phyloP scores from a whole-genome alignment of 208 protist species.

The Leishmania guyanensis region DNA sequence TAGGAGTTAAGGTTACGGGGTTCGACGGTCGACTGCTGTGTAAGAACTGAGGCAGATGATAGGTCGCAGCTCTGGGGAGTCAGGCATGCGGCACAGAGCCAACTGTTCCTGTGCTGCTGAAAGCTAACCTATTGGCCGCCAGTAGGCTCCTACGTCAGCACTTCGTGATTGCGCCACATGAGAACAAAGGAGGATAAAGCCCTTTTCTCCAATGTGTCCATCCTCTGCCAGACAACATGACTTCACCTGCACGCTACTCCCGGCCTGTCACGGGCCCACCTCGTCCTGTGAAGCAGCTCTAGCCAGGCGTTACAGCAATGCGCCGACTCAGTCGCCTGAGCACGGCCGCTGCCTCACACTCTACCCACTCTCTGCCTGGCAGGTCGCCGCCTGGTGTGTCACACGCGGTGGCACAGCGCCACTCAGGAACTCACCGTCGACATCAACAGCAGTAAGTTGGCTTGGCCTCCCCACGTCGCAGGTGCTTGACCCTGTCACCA shows the following conservation, averaged over 20 bases:
- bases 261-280: no score
- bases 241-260: no score
- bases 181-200: no score
- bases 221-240: no score
- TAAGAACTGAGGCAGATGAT: not conserved
- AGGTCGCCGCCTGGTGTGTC: no score
- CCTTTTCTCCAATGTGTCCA: no score
- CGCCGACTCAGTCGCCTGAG: not conserved
- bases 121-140: not conserved
- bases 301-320: not conserved
- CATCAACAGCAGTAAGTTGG: not conserved
- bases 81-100: not conserved
- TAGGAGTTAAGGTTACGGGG: not conserved
- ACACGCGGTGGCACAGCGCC: not conserved
- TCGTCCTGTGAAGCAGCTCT: not conserved
- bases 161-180: not conserved
- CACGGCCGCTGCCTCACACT: not conserved
- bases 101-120: not conserved
- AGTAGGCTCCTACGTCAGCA: not conserved
- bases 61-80: not conserved
- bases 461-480: not conserved
- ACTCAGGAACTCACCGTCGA: not conserved
- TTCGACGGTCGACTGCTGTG: not conserved
- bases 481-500: not conserved
- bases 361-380: not conserved